phyloP scores from a whole-genome alignment of 139 green algal species.

The Pleodorina starrii region DNA sequence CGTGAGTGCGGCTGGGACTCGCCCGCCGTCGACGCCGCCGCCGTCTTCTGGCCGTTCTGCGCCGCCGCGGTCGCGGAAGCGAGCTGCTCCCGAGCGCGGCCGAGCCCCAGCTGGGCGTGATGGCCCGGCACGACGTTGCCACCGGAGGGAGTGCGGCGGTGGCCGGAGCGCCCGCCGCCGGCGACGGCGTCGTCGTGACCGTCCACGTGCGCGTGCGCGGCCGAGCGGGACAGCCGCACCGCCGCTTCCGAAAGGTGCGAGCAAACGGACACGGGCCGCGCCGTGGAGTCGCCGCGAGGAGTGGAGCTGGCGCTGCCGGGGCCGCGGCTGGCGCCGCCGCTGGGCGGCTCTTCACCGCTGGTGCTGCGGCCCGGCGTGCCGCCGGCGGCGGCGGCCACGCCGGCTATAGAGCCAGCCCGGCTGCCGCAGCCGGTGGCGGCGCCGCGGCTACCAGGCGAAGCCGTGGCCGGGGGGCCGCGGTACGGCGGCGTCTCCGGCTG shows the following conservation, averaged over 20 bases:
- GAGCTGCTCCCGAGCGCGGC: too few relatives aligned
- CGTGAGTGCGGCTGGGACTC: neutral
- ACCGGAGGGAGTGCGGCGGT: conserved; percentile 9
- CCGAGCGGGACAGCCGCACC: neutral
- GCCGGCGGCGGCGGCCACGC: neutral
- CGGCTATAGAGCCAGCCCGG: neutral
- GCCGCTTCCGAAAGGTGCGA: neutral
- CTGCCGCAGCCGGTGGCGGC: neutral
- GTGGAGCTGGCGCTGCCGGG: neutral
- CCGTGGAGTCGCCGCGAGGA: neutral
- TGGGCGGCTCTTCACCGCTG: neutral
- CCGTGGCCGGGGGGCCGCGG: neutral
- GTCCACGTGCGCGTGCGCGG: conserved; percentile 4
- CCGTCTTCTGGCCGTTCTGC: too few relatives aligned
- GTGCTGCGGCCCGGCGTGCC: neutral
- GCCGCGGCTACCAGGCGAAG: neutral
- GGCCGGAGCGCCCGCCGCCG: neutral
- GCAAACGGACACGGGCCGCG: neutral
- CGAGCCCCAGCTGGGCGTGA: too few relatives aligned
- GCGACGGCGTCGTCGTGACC: neutral
- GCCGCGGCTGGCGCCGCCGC: neutral
- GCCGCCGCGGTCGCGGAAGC: too few relatives aligned
- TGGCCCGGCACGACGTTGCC: neutral
- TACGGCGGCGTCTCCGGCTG: conserved; percentile 27
- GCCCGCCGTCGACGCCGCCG: too few relatives aligned